phyloP scores from a whole-genome alignment of 2,329 filamentous ascomycete genomes.

The Phymatotrichopsis omnivora region DNA sequence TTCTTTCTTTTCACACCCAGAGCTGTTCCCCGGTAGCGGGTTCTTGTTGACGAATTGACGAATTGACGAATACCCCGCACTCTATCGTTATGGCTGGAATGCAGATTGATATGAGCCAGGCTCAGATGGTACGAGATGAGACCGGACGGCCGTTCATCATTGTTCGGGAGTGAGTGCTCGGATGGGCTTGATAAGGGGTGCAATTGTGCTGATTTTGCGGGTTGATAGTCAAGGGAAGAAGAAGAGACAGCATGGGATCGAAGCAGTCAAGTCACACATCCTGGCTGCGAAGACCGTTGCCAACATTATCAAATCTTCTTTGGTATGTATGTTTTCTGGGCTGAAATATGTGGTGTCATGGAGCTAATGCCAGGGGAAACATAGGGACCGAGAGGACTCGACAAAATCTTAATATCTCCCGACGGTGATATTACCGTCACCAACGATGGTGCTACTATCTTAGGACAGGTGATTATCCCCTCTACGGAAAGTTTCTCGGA shows the following conservation, averaged over 20 bases:
- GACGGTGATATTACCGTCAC: slow-evolving; percentile 99
- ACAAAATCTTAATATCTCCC: slow-evolving; percentile 98
- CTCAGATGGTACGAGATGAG: slow-evolving; percentile 87
- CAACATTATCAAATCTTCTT: slow-evolving; percentile 93
- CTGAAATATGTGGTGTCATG: slow-evolving; percentile 1
- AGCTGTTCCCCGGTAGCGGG: too few species aligned
- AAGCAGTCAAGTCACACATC: slow-evolving; percentile 97
- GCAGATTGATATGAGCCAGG: slow-evolving; percentile 34
- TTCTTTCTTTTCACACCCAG: too few species aligned
- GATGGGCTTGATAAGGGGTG: not conserved
- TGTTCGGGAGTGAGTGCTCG: slow-evolving; percentile 72
- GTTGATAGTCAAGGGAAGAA: slow-evolving; percentile 77
- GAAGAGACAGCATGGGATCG: slow-evolving; percentile 91
- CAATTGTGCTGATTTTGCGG: not conserved
- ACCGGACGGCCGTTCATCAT: slow-evolving; percentile 95
- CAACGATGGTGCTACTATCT: slow-evolving; percentile 95
- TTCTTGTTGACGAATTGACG: too few species aligned
- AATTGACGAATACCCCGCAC: too few species aligned
- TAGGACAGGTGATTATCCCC: slow-evolving; percentile 51
- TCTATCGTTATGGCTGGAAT: slow-evolving; percentile 24
- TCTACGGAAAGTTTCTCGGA: not conserved
- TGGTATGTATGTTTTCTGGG: slow-evolving; percentile 42
- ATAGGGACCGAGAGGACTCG: slow-evolving; percentile 79
- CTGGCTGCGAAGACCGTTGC: slow-evolving; percentile 91
- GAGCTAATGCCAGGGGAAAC: slow-evolving; percentile 4